Evolutionary conservation across 108 stramenopile genomes (phyloP), one percentile per base, ranked within the genome.

Genomic region (Cyclotella choctawhatcheeana): DNA sequence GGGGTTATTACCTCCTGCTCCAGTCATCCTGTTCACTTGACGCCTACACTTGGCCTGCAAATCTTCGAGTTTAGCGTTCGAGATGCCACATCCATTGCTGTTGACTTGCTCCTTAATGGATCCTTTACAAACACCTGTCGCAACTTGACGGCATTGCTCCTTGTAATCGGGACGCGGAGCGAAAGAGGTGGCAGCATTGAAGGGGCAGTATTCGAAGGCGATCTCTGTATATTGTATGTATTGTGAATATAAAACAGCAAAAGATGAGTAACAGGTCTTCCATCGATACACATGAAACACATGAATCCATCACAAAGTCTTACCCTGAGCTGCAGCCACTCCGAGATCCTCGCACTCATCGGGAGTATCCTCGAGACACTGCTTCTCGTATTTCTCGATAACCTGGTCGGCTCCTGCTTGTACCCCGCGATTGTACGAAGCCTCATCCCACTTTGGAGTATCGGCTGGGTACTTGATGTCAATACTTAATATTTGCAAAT

Each of bases 341-440:
- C 47, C 47, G 17, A 48, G 18, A n/a, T 48, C 47, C 8, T 48
- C 47, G n/a, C 47, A 48, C 47, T 48, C 47, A 10, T 48, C 47
- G 47, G 47, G 47, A n/a, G 4, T n/a, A n/a, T n/a, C 17, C 4
- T 48, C 17, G 47, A 48, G 47, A n/a, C 47, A 48, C n/a, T 48
- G 16, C 4, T n/a, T 8, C 47, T 48, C 47, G n/a, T 48, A 48
- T n/a, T 48, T 48, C 47, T 48, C 47, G 18, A 48, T n/a, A 48
- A 48, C 18, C 4, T 4, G 4, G 4, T 48, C 47, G 4, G 47
- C 47, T n/a, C 47, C 47, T n/a, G 4, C 47, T 48, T 48, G 17
- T n/a, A 48, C 47, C 8, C 47, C 47, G 12, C 18, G 17, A n/a
- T 48, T 48, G 47, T n/a, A 48, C n/a, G n/a, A n/a, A n/a, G n/a